Evolutionary conservation across 495 filamentous ascomycete genomes (phyloP), one percentile per base, ranked within the genome.

Genomic region (Neurospora sublineolata): DNA sequence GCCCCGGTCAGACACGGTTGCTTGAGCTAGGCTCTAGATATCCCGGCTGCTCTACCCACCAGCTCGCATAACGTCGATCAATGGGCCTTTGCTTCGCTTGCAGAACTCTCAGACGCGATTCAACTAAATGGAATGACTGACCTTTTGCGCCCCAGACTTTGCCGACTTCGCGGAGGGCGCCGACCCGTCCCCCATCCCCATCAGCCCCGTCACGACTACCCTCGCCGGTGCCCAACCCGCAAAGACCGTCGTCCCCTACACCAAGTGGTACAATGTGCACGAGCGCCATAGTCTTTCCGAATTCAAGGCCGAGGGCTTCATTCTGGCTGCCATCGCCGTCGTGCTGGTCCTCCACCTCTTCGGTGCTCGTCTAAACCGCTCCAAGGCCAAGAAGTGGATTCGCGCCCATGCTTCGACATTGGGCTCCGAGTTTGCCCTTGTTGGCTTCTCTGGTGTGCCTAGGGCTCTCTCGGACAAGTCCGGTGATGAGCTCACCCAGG

Each of bases 251-350:
- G 80, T 79, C 36, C 88, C 92, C 14, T 97, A 91, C 80, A 97
- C 95, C 58, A 93, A 92, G 84, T 98, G 95, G 95, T 99, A 98
- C 83, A 92, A 93, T 41, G 84, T 99, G 37, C 95, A 94, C 87
- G 94, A 99, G 87, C 92, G 95, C 74, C 86, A 92, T 74, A 87
- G 86, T 12, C 83, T 90, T 68, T 82, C 81, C 73, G 95, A 99
- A 77, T 99, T 99, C 86, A 87, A 89, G 80, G 86, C 90, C 77
- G 95, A 99, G 83, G 89, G 92, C 60, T 82, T 94, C 80, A 91
- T 98, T 76, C 83, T 95, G 68, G 86, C 87, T 14, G 85, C 92
- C 74, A 87, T 97, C 73, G 75, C 89, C 33, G 70, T 95, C 40
- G 85, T 97, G 69, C 83, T 97, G 67, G 80, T 89, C 37, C 84